Percentiles rank a stretch among this genome's conserved stretches.
Conservation (phyloP, 2,329 filamentous ascomycete species). For the Diaporthe sp. region DNA sequence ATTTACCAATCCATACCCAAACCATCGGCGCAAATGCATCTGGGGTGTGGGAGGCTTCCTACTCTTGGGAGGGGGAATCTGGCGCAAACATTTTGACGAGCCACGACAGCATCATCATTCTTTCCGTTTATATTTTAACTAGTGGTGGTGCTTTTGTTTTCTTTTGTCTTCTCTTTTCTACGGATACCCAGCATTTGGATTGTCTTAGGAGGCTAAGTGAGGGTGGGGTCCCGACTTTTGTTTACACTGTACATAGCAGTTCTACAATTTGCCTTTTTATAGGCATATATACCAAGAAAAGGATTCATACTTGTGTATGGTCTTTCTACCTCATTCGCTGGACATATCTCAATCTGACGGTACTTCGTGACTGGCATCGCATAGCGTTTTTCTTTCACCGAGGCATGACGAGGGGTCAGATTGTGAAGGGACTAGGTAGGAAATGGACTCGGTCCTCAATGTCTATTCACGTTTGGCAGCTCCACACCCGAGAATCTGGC, state of each 20-base stretch:
- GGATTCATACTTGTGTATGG: slow-evolving; percentile 13
- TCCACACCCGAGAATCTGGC: background rate
- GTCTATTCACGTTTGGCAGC: background rate
- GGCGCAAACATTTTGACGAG: slow-evolving; percentile 42
- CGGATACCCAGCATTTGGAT: slow-evolving; percentile 41
- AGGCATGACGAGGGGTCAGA: background rate
- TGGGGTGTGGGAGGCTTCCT: slow-evolving; percentile 40
- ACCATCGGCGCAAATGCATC: slow-evolving; percentile 36
- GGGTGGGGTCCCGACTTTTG: slow-evolving; percentile 19
- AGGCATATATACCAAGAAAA: slow-evolving; percentile 15
- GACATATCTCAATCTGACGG: background rate
- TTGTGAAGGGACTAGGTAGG: background rate
- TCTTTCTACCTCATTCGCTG: slow-evolving; percentile 13
- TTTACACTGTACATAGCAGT: slow-evolving; percentile 29
- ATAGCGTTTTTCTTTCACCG: background rate
- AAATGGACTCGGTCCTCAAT: background rate
- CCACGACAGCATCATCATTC: slow-evolving; percentile 45
- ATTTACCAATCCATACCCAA: slow-evolving; percentile 38
- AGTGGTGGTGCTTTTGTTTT: slow-evolving; percentile 22
- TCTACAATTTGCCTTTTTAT: background rate
- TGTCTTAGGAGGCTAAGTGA: slow-evolving; percentile 31
- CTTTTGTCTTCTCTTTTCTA: slow-evolving; percentile 43
- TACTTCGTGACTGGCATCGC: background rate
- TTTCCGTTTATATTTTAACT: slow-evolving; percentile 42
- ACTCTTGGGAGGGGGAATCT: slow-evolving; percentile 40